A percentile compares a stretch with the other conserved stretches of the same genome.
Conservation (phyloP, 1,139 yeast species). For the Pichia norvegensis region DNA sequence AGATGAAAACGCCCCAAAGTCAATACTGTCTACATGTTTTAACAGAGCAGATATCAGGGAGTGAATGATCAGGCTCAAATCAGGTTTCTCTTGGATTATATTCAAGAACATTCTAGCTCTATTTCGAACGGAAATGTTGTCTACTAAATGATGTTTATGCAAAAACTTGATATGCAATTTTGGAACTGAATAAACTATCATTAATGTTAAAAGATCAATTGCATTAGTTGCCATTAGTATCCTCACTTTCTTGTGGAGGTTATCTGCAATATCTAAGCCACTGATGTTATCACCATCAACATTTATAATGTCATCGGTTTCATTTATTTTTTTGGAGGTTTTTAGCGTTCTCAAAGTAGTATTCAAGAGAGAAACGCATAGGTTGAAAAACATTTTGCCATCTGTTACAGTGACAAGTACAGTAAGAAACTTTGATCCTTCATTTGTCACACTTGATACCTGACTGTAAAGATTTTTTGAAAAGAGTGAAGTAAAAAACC, state of each 20-base stretch:
- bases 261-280: constrained; percentile 27
- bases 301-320: not conserved
- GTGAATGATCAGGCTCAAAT: constrained; percentile 40
- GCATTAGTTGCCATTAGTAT: constrained; percentile 48
- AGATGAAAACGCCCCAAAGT: constrained; percentile 18
- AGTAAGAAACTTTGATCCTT: constrained; percentile 55
- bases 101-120: constrained; percentile 46
- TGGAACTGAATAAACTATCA: constrained; percentile 63
- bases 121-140: constrained; percentile 34
- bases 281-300: constrained; percentile 18
- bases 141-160: constrained; percentile 25
- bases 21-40: constrained; percentile 30
- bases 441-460: constrained; percentile 33
- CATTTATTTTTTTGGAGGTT: constrained; percentile 26
- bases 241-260: constrained; percentile 40
- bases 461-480: constrained; percentile 57
- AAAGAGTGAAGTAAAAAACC: constrained; percentile 53
- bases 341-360: constrained; percentile 31
- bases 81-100: constrained; percentile 46
- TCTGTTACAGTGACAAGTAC: constrained; percentile 48
- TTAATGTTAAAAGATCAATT: constrained; percentile 52
- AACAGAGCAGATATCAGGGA: constrained; percentile 42
- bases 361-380: constrained; percentile 67
- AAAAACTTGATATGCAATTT: constrained; percentile 40
- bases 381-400: constrained; percentile 40